A percentile compares a stretch with the other conserved stretches of the same genome.
phyloP scores from a whole-genome alignment of 176 grass and related monocot genomes.

The Dactylis glomerata region DNA sequence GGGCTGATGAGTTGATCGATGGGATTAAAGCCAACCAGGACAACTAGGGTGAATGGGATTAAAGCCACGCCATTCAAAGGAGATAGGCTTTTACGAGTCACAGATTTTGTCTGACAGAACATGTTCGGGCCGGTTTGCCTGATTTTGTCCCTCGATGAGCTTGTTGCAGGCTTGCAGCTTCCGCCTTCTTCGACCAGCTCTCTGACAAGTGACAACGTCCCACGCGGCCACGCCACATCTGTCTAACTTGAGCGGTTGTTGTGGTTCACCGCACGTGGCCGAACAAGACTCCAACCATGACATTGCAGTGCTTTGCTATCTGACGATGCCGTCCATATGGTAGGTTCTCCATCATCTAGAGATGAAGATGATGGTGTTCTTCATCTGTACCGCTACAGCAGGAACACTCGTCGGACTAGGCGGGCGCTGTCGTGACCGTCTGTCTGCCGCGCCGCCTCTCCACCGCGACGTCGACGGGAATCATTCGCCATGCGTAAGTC shows the following conservation, averaged over 20 bases:
- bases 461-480: slow-evolving; percentile 30
- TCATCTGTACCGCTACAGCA: too few species aligned
- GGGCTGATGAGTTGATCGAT: too few species aligned
- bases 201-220: neutral
- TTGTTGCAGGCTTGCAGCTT: neutral
- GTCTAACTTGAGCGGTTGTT: neutral
- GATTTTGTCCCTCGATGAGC: neutral
- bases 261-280: slow-evolving; percentile 24
- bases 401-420: neutral
- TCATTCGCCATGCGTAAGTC: slow-evolving; percentile 29
- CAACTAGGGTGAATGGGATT: too few species aligned
- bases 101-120: neutral
- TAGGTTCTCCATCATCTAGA: neutral
- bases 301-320: neutral
- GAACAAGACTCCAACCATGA: slow-evolving; percentile 20
- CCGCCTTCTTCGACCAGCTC: neutral
- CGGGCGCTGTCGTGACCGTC: slow-evolving; percentile 27
- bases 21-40: too few species aligned
- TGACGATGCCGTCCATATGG: neutral
- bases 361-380: neutral
- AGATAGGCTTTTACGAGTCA: too few species aligned
- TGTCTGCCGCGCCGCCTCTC: neutral
- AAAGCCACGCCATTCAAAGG: too few species aligned
- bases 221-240: neutral
- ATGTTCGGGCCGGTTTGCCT: neutral